Base-by-base conservation (phyloP, 2,329 filamentous ascomycete species). In the Westerdykella aurantiaca region DNA sequence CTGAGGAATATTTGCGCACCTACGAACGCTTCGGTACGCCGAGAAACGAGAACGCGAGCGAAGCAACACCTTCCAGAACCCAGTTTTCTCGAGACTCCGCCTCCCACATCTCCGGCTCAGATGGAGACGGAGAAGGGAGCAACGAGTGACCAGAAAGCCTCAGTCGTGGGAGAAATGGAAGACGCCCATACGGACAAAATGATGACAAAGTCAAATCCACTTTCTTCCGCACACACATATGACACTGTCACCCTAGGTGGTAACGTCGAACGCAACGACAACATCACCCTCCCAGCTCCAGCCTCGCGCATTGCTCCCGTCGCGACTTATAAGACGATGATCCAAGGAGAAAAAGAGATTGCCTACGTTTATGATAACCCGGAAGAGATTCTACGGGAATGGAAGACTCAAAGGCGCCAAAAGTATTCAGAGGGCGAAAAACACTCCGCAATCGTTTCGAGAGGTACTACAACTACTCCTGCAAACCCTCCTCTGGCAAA, bases 341-440 rank as follows among this genome's bases (percentile, higher is more conserved):
- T 21, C 18, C 57, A 58, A 21, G 53, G 49, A 10, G 51, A 48
- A 1, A 57, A 58, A 39, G 53, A 49, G 4, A 45, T 45, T 9
- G 38, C 42, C 1, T 55, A 51, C 31, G 43, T 52, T 10, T 39
- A 55, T 9, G 56, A 58, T 6, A 45, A 56, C n/a, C 51, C 53
- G 1, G 56, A 58, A 35, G 52, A 54, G 16, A 45, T 60, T 2
- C 31, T 57, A 7, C 45, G 35, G 13, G 45, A 46, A 16, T 34
- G 41, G 5, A 44, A n/a, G 12, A 53, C 52, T 12, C 4, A 29
- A 7, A 4, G 25, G 25, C 25, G 25, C 9, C 7, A 29, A 7
- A 29, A 12, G 3, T 7, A 7, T 12, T 29, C 25, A 29, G 25
- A 9, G 25, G 9, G 25, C 25, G 25, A 10, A 9, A 29, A 29